Base-by-base conservation (phyloP, 1,284 basidiomycete species). In the Ceratobasidium sp. region DNA sequence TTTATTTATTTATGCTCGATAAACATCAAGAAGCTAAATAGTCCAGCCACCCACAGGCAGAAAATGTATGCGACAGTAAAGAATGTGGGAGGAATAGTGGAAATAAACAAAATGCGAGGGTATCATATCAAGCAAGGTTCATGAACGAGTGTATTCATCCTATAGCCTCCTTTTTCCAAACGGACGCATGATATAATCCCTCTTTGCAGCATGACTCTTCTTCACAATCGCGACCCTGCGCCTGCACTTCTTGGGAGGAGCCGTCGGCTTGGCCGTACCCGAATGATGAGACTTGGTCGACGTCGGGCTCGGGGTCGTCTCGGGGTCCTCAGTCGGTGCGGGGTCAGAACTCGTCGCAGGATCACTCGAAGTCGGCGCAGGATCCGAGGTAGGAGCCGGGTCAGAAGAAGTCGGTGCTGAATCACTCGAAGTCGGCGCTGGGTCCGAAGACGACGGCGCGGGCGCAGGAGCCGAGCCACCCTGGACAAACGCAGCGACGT, bases 401-500 rank as follows among this genome's bases (percentile, higher is more conserved):
- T n/a, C n/a, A n/a, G 55, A 18, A 32, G 55, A 34, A 34, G 55
- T 18, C 16, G 58, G 16, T 21, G 58, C 23, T 39, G 36, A 14
- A 39, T 6, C 36, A 8, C 30, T 39, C 21, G 58, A 39, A 41
- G 36, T 21, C 36, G 36, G 48, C 5, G 52, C n/a, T n/a, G n/a
- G n/a, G n/a, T n/a, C n/a, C 8, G 59, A 43, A 45, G 41, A 9
- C 14, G 60, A 2, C 16, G 26, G 32, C 9, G 62, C 48, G 18
- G 64, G 34, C 8, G n/a, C 30, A 39, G 67, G n/a, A n/a, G 67
- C 34, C 14, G 43, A 28, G 3, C 30, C 62, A 48, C 62, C 62
- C 32, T 46, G 52, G 23, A 70, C 41, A 46, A 70, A 70, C 45
- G 67, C 67, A 6, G 67, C 67, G 6, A 70, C 67, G n/a, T 58